Evolutionary conservation across 805 yeast species (phyloP).

Genomic region (Debaryomyces castellii): DNA sequence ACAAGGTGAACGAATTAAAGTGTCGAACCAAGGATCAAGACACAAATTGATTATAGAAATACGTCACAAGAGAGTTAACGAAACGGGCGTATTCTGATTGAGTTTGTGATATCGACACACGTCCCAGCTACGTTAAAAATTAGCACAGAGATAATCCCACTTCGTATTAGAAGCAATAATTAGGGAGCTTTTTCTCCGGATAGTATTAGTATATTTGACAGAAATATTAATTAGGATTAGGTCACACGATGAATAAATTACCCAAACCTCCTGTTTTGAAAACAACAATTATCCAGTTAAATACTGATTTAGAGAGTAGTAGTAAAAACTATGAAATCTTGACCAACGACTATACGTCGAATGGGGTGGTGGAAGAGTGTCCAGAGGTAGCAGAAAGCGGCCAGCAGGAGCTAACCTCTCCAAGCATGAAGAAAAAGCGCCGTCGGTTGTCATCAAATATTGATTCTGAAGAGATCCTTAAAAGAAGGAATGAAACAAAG

Average conservation of each 20-base stretch:
- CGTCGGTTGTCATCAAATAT: constrained; percentile 38
- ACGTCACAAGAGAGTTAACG: not conserved
- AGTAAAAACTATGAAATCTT: constrained; percentile 43
- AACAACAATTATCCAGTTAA: constrained; percentile 44
- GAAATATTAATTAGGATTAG: not conserved
- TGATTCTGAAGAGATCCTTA: constrained; percentile 41
- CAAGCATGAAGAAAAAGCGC: constrained; percentile 29
- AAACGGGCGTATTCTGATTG: not conserved
- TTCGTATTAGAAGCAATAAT: too few species aligned
- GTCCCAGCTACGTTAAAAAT: not conserved
- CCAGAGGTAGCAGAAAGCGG: not conserved
- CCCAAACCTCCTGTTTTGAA: constrained; percentile 44
- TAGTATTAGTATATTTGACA: too few species aligned
- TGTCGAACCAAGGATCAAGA: not conserved
- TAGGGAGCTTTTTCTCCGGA: too few species aligned
- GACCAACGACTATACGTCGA: constrained; percentile 34
- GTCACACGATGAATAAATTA: constrained; percentile 9
- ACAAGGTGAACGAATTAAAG: too few species aligned
- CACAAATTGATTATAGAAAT: not conserved
- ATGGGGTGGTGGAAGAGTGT: constrained; percentile 3
- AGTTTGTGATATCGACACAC: not conserved
- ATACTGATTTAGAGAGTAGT: constrained; percentile 42
- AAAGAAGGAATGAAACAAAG: constrained; percentile 42
- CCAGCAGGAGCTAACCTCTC: constrained; percentile 1
- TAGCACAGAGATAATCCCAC: too few species aligned